phyloP scores from a whole-genome alignment of 192 early-diverging fungal species.

The Rhizophagus prolifer region DNA sequence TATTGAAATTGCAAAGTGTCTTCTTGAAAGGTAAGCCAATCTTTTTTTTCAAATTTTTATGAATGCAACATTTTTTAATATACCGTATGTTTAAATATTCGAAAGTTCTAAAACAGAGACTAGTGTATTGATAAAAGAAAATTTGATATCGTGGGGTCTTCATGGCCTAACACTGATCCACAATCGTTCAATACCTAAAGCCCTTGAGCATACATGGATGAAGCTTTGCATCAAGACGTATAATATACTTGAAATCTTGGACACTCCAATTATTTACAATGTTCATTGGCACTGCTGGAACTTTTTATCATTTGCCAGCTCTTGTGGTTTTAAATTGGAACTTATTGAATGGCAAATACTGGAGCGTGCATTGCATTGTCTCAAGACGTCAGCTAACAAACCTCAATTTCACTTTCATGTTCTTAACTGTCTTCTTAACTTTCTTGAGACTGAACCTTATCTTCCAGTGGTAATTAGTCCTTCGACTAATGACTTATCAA shows the following conservation, averaged over 20 bases:
- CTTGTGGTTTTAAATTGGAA: conserved; percentile 3
- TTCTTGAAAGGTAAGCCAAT: not conserved
- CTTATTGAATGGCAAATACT: not conserved
- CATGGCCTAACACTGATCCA: not conserved
- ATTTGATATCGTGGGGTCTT: conserved; percentile 7
- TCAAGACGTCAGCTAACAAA: not conserved
- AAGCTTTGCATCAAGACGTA: not conserved
- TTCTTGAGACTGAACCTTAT: conserved; percentile 9
- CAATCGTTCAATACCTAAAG: not conserved
- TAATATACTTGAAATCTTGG: conserved; percentile 1
- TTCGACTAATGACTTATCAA: not conserved
- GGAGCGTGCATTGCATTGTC: not conserved
- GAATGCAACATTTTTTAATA: not conserved
- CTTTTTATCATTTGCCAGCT: not conserved
- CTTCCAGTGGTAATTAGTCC: not conserved
- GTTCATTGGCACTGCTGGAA: conserved; percentile 2
- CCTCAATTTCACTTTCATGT: not conserved
- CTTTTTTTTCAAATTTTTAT: not conserved
- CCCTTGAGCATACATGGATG: not conserved
- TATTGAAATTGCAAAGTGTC: conserved; percentile 2
- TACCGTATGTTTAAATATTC: not conserved
- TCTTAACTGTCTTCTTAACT: conserved; percentile 1
- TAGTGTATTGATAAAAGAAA: not conserved
- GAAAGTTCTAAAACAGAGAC: not conserved
- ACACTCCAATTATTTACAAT: not conserved